Percentiles rank a stretch among this genome's conserved stretches.
Evolutionary conservation across 805 yeast genomes (phyloP).

Genomic region (Tetrapisispora iriomotensis): DNA sequence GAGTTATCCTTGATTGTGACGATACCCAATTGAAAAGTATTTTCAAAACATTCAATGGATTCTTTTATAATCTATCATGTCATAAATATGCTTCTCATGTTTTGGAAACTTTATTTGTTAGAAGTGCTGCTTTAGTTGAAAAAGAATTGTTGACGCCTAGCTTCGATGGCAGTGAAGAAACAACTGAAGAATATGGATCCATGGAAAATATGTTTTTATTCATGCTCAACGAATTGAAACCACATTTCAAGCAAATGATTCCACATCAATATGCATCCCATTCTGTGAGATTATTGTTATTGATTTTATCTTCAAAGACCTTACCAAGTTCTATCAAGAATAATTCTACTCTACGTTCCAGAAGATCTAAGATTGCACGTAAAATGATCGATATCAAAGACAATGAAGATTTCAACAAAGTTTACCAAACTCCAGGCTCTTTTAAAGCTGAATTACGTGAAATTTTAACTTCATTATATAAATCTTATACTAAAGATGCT

Average conservation of each 20-base stretch:
- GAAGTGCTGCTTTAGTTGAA: constrained; percentile 66
- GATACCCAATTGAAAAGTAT: constrained; percentile 56
- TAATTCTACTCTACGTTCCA: constrained; percentile 69
- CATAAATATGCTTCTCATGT: constrained; percentile 95
- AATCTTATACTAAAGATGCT: constrained; percentile 22
- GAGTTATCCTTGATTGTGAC: constrained; percentile 60
- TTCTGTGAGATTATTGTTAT: constrained; percentile 60
- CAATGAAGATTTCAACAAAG: constrained; percentile 55
- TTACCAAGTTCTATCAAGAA: constrained; percentile 63
- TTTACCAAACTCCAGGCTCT: constrained; percentile 60
- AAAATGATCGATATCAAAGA: constrained; percentile 86
- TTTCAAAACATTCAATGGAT: constrained; percentile 60
- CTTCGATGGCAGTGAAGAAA: constrained; percentile 28
- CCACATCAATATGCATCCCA: constrained; percentile 82
- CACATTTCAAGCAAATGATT: constrained; percentile 50
- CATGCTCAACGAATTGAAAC: constrained; percentile 58
- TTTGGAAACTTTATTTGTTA: constrained; percentile 70
- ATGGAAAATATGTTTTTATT: constrained; percentile 58
- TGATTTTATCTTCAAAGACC: constrained; percentile 67
- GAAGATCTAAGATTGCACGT: constrained; percentile 78
- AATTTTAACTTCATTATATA: constrained; percentile 35
- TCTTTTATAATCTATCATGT: constrained; percentile 62
- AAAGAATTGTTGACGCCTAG: constrained; percentile 49
- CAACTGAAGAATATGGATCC: constrained; percentile 33
- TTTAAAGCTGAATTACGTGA: constrained; percentile 53